Percentiles rank a stretch among this genome's conserved stretches.
Conservation (phyloP, 2,329 filamentous ascomycete species). For the Stylonectria norvegica region DNA sequence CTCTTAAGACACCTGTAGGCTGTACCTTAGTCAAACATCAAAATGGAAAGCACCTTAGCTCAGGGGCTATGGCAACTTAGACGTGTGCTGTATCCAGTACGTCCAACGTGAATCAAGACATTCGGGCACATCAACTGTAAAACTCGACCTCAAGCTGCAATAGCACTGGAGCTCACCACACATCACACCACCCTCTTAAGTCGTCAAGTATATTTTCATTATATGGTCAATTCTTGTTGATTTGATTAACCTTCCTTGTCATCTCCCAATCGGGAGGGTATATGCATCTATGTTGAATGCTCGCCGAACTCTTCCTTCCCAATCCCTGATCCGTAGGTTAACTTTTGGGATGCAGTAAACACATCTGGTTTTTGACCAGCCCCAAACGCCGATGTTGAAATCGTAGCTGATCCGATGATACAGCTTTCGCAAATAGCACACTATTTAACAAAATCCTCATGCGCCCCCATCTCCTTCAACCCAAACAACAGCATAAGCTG, state of each 20-base stretch:
- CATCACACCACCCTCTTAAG: no score
- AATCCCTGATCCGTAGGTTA: constrained; percentile 31
- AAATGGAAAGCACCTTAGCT: no score
- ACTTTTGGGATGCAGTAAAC: constrained; percentile 37
- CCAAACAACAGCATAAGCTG: constrained; percentile 12
- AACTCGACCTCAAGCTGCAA: no score
- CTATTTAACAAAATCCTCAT: constrained; percentile 29
- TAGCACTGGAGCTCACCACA: no score
- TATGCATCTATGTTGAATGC: constrained; percentile 41
- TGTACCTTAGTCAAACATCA: no score
- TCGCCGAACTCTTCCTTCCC: constrained; percentile 30
- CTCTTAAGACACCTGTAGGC: no score
- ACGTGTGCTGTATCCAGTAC: no score
- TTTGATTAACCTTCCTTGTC: constrained; percentile 25
- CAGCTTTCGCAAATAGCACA: constrained; percentile 35
- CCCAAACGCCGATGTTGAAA: constrained; percentile 59
- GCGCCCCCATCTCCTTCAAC: constrained; percentile 19
- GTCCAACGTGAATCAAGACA: no score
- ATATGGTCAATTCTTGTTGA: constrained; percentile 30
- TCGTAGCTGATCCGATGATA: constrained; percentile 44
- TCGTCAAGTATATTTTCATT: constrained; percentile 19
- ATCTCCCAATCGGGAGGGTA: constrained; percentile 33
- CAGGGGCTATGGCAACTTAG: no score
- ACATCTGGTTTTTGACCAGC: constrained; percentile 34
- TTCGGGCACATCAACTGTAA: no score